Conservation (phyloP, 169 alveolate genomes). For the Plasmodium vivax region DNA sequence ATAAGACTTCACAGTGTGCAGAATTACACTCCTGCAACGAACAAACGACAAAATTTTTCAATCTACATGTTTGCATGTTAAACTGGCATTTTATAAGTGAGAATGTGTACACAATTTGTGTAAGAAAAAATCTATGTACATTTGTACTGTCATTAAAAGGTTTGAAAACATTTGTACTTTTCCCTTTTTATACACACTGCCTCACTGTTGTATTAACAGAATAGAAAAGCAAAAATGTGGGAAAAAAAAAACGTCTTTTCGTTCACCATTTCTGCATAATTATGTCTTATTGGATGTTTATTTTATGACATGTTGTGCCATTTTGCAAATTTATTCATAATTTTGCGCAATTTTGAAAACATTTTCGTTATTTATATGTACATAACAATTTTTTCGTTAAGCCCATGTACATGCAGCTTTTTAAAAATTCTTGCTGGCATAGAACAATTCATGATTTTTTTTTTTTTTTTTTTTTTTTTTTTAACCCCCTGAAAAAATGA, state of each 20-base stretch:
- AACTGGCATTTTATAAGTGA: not conserved
- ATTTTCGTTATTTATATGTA: not conserved
- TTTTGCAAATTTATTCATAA: not conserved
- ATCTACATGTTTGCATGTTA: not conserved
- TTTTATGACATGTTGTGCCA: not conserved
- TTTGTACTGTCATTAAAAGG: not conserved
- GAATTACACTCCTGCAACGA: not conserved
- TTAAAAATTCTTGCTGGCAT: not conserved
- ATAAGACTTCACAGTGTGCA: not conserved
- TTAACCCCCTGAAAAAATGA: constrained; percentile 29
- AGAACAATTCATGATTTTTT: constrained; percentile 7
- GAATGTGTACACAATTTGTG: not conserved
- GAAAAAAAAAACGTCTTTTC: not conserved
- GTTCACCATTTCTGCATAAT: not conserved
- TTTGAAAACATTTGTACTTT: not conserved
- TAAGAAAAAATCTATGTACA: not conserved
- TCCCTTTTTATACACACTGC: not conserved
- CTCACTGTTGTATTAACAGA: not conserved
- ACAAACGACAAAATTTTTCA: not conserved
- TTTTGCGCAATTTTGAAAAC: not conserved
- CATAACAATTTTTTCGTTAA: not conserved
- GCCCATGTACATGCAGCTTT: constrained; percentile 57
- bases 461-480: constrained; percentile 8
- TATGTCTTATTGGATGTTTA: not conserved
- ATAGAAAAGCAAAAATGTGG: not conserved